Evolutionary conservation across 2,329 filamentous ascomycete genomes (phyloP).

Genomic region (Fusarium nanum): DNA sequence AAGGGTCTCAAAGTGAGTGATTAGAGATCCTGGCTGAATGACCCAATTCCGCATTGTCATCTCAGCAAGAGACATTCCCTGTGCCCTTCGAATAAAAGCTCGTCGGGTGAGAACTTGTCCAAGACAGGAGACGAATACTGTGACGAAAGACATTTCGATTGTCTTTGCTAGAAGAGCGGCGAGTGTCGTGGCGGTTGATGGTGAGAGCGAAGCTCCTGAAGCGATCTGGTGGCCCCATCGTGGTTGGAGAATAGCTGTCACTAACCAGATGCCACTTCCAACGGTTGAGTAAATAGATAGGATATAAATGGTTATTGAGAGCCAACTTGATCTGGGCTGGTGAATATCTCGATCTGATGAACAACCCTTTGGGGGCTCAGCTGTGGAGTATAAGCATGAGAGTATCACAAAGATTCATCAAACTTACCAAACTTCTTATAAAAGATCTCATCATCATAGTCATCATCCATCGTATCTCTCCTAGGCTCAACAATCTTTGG

Average conservation of each 20-base stretch:
- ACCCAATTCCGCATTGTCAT: slow-evolving; percentile 81
- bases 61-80: slow-evolving; percentile 79
- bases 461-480: slow-evolving; percentile 35
- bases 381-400: slow-evolving; percentile 20
- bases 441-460: slow-evolving; percentile 49
- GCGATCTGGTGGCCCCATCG: slow-evolving; percentile 70
- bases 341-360: slow-evolving; percentile 50
- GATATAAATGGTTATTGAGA: slow-evolving; percentile 59
- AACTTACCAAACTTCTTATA: slow-evolving; percentile 49
- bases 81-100: slow-evolving; percentile 69
- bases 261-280: slow-evolving; percentile 74
- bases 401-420: background rate
- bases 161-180: slow-evolving; percentile 79
- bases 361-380: slow-evolving; percentile 51
- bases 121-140: slow-evolving; percentile 78
- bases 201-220: slow-evolving; percentile 63
- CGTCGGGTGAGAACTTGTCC: slow-evolving; percentile 80
- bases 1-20: slow-evolving; percentile 75
- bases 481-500: slow-evolving; percentile 30
- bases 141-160: slow-evolving; percentile 82
- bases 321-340: slow-evolving; percentile 56
- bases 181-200: slow-evolving; percentile 73
- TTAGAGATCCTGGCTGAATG: slow-evolving; percentile 76
- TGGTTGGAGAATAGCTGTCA: slow-evolving; percentile 70
- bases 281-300: slow-evolving; percentile 72